These are phyloP conservation scores for Phialophora verrucosa DNA, from an alignment of 2,329 filamentous ascomycete species.

Conservation along the genomic window DNA sequence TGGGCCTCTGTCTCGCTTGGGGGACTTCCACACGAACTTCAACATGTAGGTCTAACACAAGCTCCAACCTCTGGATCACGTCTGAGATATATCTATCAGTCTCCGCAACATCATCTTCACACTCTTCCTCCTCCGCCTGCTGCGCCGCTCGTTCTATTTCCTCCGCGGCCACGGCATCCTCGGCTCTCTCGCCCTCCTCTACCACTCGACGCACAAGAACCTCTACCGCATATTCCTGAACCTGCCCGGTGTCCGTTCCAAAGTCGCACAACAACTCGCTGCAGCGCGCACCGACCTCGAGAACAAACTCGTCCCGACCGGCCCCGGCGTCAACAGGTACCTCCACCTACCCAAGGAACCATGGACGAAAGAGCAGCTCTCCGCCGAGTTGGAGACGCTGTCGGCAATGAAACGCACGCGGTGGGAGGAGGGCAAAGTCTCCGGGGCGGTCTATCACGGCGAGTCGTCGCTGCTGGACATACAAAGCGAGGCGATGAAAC, in stretches of 20 bases:
- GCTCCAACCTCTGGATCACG: not conserved
- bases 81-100: constrained; percentile 50
- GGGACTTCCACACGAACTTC: constrained; percentile 48
- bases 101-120: constrained; percentile 87
- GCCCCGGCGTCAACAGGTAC: constrained; percentile 73
- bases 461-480: constrained; percentile 79
- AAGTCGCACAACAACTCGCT: constrained; percentile 82
- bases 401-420: constrained; percentile 88
- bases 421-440: constrained; percentile 96
- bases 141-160: constrained; percentile 79
- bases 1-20: constrained; percentile 43
- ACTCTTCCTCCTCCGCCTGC: constrained; percentile 83
- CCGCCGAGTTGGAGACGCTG: constrained; percentile 77
- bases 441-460: constrained; percentile 94
- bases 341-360: constrained; percentile 80
- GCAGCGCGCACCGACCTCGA: constrained; percentile 82
- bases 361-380: constrained; percentile 78
- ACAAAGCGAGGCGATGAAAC: constrained; percentile 90
- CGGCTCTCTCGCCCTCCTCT: constrained; percentile 77
- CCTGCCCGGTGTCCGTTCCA: constrained; percentile 81
- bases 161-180: constrained; percentile 86
- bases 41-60: constrained; percentile 48
- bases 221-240: constrained; percentile 85
- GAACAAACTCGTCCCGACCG: constrained; percentile 77
- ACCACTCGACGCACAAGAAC: constrained; percentile 71